phyloP scores from a whole-genome alignment of 768 basidiomycete species.

The Amanita rimosa region DNA sequence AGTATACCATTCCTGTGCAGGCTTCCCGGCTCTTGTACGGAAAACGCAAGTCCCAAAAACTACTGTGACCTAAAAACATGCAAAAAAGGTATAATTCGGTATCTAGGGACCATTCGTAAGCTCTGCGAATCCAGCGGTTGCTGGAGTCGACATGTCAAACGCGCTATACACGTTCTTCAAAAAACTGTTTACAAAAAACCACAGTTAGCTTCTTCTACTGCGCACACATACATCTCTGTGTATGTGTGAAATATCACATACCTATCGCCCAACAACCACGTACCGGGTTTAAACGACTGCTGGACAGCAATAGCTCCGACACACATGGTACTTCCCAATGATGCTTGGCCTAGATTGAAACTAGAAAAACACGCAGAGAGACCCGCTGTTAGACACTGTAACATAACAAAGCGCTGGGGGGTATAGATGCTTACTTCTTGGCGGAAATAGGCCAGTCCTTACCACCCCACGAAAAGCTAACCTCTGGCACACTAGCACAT shows the following conservation, averaged over 20 bases:
- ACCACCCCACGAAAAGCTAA: constrained; percentile 2
- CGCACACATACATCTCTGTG: too few relatives aligned
- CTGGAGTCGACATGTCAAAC: constrained; percentile 20
- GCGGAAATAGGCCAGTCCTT: background rate
- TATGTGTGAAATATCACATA: background rate
- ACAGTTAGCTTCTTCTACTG: constrained; percentile 19
- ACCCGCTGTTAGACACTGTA: too few relatives aligned
- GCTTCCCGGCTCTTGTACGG: too few relatives aligned
- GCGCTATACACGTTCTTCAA: constrained; percentile 29
- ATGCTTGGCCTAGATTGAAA: constrained; percentile 1
- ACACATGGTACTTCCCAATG: background rate
- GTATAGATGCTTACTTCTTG: constrained; percentile 1
- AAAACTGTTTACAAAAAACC: constrained; percentile 23
- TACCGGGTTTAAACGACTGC: background rate
- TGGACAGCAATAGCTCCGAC: background rate
- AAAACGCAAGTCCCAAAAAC: too few relatives aligned
- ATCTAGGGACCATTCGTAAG: background rate
- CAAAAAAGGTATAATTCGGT: too few relatives aligned
- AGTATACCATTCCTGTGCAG: too few relatives aligned
- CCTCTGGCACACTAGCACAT: background rate
- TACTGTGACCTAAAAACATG: too few relatives aligned
- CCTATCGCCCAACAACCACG: constrained; percentile 5
- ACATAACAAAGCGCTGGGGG: too few relatives aligned
- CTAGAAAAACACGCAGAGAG: background rate
- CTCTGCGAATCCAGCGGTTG: constrained; percentile 22